Evolutionary conservation across 768 basidiomycete species (phyloP), one percentile per base, ranked within the genome.

Genomic region (Hysterangium stoloniferum): DNA sequence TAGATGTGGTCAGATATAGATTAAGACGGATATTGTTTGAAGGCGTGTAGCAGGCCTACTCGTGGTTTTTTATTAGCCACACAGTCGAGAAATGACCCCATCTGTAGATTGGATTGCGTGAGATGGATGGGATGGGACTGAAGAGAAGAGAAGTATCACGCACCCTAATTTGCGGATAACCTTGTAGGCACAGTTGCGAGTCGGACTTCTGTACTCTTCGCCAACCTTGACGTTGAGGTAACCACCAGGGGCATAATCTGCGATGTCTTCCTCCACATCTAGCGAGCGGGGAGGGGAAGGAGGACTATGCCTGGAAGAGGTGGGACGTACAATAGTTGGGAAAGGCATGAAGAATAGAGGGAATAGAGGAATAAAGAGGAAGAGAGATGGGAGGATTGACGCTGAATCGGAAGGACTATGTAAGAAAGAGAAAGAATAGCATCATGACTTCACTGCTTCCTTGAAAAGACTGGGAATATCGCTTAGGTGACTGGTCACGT

Each of bases 31-130:
- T 33, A 13, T 15, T 42, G 46, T 52, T 27, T 38, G 13, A 28
- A 35, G 25, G 22, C 32, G 17, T 24, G 38, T 11, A 13, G 22
- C 17, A 13, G 20, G 51, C 86, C 62, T 57, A 90, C 87, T 78
- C 68, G 24, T 70, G 66, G 63, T 91, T 89, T 61, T 83, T 82
- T 17, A 87, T 86, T 29, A 92, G 82, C 91, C 91, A 93, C 22
- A 93, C 92, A 13, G 92, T 94, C 1, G 88, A 92, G 64, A 95
- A 95, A 69, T 94, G 91, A 33, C 92, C 92, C 92, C 92, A 95
- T 52, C 86, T 89, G 48, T 40, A 50, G 44, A 50, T 53, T 34
- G 53, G 54, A 63, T 60, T 4, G 37, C 6, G 29, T 40, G 33
- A 27, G 33, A 35, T 31, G 34, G 45, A n/a, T n/a, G 32, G 28